Conservation (phyloP, 73 alveolate genomes). For the Paramecium primaurelia region DNA sequence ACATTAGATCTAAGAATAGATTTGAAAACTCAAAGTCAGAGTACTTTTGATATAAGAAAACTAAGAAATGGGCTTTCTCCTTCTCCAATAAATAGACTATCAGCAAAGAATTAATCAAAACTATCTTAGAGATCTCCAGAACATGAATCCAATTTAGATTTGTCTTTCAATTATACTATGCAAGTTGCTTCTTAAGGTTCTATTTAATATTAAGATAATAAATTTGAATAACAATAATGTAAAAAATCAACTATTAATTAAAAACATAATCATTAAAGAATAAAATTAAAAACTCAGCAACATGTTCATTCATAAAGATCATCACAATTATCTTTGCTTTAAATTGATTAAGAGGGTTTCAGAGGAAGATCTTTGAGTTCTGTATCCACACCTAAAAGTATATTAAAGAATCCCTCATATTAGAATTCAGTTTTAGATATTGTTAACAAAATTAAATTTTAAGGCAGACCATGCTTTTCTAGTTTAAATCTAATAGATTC, state of each 20-base stretch:
- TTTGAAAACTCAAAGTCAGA: neutral
- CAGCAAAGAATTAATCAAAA: neutral
- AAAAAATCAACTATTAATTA: neutral
- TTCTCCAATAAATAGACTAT: neutral
- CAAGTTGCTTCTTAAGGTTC: neutral
- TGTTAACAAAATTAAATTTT: neutral
- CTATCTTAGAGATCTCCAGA: neutral
- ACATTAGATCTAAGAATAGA: neutral
- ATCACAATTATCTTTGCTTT: neutral
- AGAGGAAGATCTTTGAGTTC: constrained; percentile 1
- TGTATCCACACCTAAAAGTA: constrained; percentile 32
- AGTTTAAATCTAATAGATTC: neutral
- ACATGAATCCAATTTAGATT: neutral
- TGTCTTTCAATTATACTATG: neutral
- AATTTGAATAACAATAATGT: neutral
- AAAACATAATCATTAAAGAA: neutral
- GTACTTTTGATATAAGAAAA: neutral
- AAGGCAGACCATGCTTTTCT: neutral
- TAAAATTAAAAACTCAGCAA: neutral
- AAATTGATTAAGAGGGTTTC: neutral
- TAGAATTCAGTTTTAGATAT: neutral
- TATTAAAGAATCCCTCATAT: neutral
- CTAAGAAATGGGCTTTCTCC: neutral
- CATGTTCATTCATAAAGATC: neutral
- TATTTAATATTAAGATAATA: neutral